phyloP scores from a whole-genome alignment of 2,329 filamentous ascomycete genomes.

The Eutypella sp. region DNA sequence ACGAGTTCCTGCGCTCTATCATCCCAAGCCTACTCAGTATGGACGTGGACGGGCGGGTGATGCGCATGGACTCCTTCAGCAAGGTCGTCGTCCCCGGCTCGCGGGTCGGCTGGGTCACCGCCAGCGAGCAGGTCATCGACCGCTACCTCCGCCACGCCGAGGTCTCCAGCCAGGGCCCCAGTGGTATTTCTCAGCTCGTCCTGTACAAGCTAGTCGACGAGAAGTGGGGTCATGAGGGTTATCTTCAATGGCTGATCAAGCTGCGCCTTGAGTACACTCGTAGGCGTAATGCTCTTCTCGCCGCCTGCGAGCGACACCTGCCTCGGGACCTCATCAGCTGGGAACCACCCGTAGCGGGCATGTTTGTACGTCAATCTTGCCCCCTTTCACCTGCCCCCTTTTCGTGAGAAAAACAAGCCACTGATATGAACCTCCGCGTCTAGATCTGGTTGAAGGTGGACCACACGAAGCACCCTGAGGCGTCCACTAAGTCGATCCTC shows the following conservation, averaged over 20 bases:
- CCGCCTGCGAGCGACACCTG: slow-evolving; percentile 73
- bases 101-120: slow-evolving; percentile 84
- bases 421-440: neutral
- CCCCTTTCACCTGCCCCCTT: neutral
- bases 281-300: slow-evolving; percentile 70
- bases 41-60: slow-evolving; percentile 80
- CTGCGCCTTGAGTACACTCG: slow-evolving; percentile 76
- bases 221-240: slow-evolving; percentile 88
- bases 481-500: slow-evolving; percentile 46
- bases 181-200: slow-evolving; percentile 76
- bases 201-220: slow-evolving; percentile 89
- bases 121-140: slow-evolving; percentile 77
- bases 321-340: slow-evolving; percentile 72
- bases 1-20: slow-evolving; percentile 68
- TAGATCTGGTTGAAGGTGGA: slow-evolving; percentile 71
- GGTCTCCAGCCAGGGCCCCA: slow-evolving; percentile 77
- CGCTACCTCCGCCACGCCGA: slow-evolving; percentile 79
- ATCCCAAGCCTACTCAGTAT: slow-evolving; percentile 74
- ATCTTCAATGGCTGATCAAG: slow-evolving; percentile 82
- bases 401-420: neutral
- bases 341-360: slow-evolving; percentile 77
- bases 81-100: slow-evolving; percentile 84
- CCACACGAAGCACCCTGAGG: slow-evolving; percentile 59
- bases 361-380: slow-evolving; percentile 70
- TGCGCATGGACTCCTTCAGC: slow-evolving; percentile 89